These are phyloP conservation scores for Salix purpurea DNA, from an alignment of 345 rosid species.

Conservation along the genomic window DNA sequence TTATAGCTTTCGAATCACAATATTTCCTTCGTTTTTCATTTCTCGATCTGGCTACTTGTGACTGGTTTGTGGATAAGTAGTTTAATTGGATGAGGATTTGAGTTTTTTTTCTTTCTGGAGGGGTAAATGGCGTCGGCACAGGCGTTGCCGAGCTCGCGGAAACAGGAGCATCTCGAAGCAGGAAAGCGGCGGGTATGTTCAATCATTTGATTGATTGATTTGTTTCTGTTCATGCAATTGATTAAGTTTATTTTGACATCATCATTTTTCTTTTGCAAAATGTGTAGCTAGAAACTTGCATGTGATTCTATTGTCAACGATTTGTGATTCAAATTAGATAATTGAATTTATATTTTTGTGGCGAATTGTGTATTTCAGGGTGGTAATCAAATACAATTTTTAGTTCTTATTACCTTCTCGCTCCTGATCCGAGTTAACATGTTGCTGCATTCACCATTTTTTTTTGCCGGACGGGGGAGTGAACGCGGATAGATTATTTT, in stretches of 20 bases:
- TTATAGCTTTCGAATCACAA: neutral
- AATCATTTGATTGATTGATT: neutral
- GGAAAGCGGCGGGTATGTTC: constrained; percentile 82
- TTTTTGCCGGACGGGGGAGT: neutral
- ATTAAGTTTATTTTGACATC: neutral
- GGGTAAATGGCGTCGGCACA: constrained; percentile 86
- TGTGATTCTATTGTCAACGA: neutral
- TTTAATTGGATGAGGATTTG: neutral
- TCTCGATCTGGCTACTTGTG: neutral
- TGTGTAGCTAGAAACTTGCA: neutral
- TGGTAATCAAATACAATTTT: neutral
- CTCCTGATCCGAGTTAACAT: neutral
- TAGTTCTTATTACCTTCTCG: neutral
- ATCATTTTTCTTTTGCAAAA: neutral
- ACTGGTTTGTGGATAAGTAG: neutral
- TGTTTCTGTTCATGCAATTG: no score
- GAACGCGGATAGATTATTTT: neutral
- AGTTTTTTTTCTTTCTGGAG: neutral
- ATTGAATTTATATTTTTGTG: neutral
- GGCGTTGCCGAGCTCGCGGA: constrained; percentile 66
- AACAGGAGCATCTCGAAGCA: constrained; percentile 83
- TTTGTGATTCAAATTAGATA: neutral
- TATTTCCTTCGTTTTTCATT: neutral
- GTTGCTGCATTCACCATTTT: neutral
- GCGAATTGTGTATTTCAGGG: neutral